Evolutionary conservation across 805 yeast species (phyloP), one percentile per base, ranked within the genome.

Genomic region (Zygosaccharomyces lentus): DNA sequence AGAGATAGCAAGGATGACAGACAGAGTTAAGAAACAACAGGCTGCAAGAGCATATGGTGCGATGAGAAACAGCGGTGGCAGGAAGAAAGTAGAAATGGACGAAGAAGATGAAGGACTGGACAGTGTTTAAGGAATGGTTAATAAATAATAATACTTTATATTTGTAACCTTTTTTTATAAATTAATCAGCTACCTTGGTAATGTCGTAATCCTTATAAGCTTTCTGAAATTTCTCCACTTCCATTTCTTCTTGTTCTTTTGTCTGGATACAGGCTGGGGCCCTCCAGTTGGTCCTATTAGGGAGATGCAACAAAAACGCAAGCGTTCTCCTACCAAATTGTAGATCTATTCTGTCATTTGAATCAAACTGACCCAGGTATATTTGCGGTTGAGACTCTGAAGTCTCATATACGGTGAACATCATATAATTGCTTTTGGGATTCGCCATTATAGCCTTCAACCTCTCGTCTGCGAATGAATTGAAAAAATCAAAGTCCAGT

Each of bases 1-100:
- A 42, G 96, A 90, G 66, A 89, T 91, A 54, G 89, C 82, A 31
- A 80, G 82, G 64, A 86, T 93, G 96, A 90, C 96, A 9, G 76
- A 75, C 55, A 89, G 85, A 71, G 95, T 88, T 29, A 76, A 75
- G 62, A 80, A 76, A 56, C 98, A 91, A 70, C 87, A 82, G 12
- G 84, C 80, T n/a, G 75, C 85, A 4, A 80, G 84, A 50, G 83
- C 86, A 57, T 68, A 84, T 57, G 85, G 90, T 2, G 84, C 87
- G 7, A 67, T 80, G 54, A 78, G 84, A 56, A 71, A 81, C 51
- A 71, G 80, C 6, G 91, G 93, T 43, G 84, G 83, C 64, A 82
- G 91, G 58, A 82, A 87, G 57, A 83, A 82, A 64, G 69, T 83
- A 49, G 76, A 73, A 6, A 61, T 84, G 30, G 83, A 78, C 6